Base-by-base conservation (phyloP, 2,329 filamentous ascomycete species). In the Paraphaeosphaeria minitans region DNA sequence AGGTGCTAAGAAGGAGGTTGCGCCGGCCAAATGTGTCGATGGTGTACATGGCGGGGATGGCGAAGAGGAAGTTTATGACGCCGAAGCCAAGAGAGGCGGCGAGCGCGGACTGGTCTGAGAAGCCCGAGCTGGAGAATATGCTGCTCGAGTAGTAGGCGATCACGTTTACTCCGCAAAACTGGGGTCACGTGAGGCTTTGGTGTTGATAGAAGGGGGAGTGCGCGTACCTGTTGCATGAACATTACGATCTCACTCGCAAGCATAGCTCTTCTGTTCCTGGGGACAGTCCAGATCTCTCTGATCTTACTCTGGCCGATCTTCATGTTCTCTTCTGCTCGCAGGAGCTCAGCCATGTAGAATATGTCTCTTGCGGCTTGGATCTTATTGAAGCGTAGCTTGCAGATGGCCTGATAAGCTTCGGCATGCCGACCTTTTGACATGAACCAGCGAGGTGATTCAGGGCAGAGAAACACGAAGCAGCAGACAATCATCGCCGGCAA, bases 121-220 rank as follows among this genome's bases (percentile, higher is more conserved):
- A 70, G 19, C 66, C 66, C n/a, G 59, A 62, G n/a, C 60, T 43
- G 0, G 91, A 94, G 70, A 94, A 91, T 51, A 88, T 67, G 67
- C 93, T 59, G 35, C 58, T 62, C 1, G 51, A 60, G 57, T 73
- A 74, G 59, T 70, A 74, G 0, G 71, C 69, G 16, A 71, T 71
- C 13, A 72, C 66, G 54, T 72, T 73, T 8, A 72, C 64, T 29
- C 31, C 33, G 43, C 29, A 53, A 39, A 31, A 48, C 29, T 53
- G 14, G 19, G 6, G 8, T 16, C 7, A 35, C 7, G 27, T 13
- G 13, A 21, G 14, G 3, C 46, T n/a, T 2, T 4, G 27, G 29
- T 21, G 7, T 10, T n/a, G 37, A 16, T 39, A 39, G 19, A 13
- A 22, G 43, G n/a, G 13, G 16, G 43, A 7, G 16, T 5, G 27